Percentiles rank a stretch among this genome's conserved stretches.
These are phyloP conservation scores for Bacterosira constricta DNA, from an alignment of 108 stramenopile genomes.

Conservation along the genomic window DNA sequence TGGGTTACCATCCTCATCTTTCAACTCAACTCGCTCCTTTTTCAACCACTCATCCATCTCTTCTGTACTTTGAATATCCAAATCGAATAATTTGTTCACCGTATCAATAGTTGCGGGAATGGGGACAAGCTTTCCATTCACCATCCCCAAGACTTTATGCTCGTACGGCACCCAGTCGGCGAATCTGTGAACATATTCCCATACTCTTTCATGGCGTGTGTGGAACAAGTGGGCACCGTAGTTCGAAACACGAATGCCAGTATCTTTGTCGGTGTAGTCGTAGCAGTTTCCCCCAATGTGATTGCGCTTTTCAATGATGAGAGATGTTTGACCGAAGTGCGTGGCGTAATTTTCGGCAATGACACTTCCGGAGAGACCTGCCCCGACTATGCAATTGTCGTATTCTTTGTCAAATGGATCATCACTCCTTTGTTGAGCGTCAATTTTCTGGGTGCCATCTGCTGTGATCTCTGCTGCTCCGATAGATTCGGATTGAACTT, in stretches of 20 bases:
- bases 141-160: conserved; percentile 67
- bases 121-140: conserved; percentile 70
- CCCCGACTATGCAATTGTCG: conserved; percentile 80
- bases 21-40: conserved; percentile 54
- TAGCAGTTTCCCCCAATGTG: conserved; percentile 89
- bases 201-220: conserved; percentile 68
- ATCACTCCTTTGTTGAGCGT: too few relatives aligned
- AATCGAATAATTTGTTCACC: conserved; percentile 76
- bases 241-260: conserved; percentile 58
- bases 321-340: conserved; percentile 47
- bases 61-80: conserved; percentile 53
- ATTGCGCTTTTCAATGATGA: conserved; percentile 72
- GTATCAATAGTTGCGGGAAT: conserved; percentile 88
- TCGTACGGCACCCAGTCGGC: conserved; percentile 76
- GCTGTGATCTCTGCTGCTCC: too few relatives aligned
- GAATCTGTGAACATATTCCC: conserved; percentile 71
- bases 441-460: too few relatives aligned
- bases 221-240: conserved; percentile 84
- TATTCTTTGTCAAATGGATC: conserved; percentile 44
- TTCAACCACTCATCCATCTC: conserved; percentile 82
- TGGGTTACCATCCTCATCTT: conserved; percentile 24
- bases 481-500: too few relatives aligned
- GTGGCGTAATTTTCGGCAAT: conserved; percentile 79
- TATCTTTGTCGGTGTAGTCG: conserved; percentile 73
- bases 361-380: conserved; percentile 75